Base-by-base conservation (phyloP, 805 yeast species). In the Myxozyma geophila region DNA sequence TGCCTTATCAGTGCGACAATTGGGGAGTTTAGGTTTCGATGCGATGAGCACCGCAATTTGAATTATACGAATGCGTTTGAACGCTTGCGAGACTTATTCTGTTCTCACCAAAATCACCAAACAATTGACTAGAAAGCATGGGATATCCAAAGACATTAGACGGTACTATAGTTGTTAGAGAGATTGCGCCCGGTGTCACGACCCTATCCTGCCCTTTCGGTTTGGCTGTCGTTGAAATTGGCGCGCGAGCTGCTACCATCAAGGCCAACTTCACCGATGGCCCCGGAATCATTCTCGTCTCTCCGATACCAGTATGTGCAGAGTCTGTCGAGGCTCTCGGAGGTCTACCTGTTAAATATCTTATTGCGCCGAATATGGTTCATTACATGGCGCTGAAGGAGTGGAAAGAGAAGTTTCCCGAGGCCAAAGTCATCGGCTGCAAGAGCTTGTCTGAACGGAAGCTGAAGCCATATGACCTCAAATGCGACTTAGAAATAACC, bases 311-410 rank as follows among this genome's bases (percentile, higher is more conserved):
- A 8, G n/a, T 50, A 33, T 41, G 39, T 43, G 54, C 47, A 1
- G 49, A 37, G 23, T 15, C 53, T 15, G 50, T 40, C 5, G 43
- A 15, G 13, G 48, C 49, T 7, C 23, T 62, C 15, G 65, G 52
- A 19, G 60, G 40, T 33, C 39, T 62, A 10, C 56, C 66, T 1
- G 72, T 74, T 44, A 69, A 62, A 49, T 74, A 73, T 66, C 76
- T 85, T 43, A 78, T 88, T 48, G 79, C 87, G 53, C 90, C 91
- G 1, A 89, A 87, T 70, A 70, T 67, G 39, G 88, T 85, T 67
- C 92, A 87, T 71, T 85, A 88, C 0, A 75, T 87, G 83, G 89
- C 87, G 2, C 83, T 86, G 12, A 71, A 74, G 33, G 80, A 82
- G 13, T 82, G 86, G 75, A 81, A 83, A 71, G 76, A 78, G 19